phyloP scores from a whole-genome alignment of 129 eudicot species.

The Ambrosia trifida region DNA sequence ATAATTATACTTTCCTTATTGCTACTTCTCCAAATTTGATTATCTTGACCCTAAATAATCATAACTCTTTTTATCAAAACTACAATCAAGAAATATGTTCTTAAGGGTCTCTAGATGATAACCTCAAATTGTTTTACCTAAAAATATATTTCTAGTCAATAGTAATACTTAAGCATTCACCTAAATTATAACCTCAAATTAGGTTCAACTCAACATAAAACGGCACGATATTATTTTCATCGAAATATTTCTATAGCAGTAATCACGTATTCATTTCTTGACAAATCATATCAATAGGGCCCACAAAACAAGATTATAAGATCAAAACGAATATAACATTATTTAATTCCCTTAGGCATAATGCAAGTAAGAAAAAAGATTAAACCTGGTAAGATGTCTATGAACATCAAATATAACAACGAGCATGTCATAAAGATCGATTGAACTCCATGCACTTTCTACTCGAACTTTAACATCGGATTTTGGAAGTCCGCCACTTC shows the following conservation, averaged over 20 bases:
- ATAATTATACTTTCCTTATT: not conserved
- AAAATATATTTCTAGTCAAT: no score
- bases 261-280: conserved; percentile 1
- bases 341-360: not conserved
- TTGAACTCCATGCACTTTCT: conserved; percentile 81
- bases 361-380: not conserved
- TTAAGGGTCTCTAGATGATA: no score
- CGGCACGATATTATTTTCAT: not conserved
- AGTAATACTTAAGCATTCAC: not conserved
- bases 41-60: no score
- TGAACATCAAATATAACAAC: conserved; percentile 90
- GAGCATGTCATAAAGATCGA: conserved; percentile 70
- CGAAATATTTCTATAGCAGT: not conserved
- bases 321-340: not conserved
- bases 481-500: conserved; percentile 69
- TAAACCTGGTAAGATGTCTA: conserved; percentile 89
- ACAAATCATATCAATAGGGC: not conserved
- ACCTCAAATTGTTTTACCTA: no score
- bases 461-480: conserved; percentile 73
- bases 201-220: not conserved
- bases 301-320: conserved; percentile 3
- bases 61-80: no score
- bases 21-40: no score
- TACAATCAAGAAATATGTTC: no score
- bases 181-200: not conserved